Conservation (phyloP, 1,284 basidiomycete genomes). For the Irpex lacteus region DNA sequence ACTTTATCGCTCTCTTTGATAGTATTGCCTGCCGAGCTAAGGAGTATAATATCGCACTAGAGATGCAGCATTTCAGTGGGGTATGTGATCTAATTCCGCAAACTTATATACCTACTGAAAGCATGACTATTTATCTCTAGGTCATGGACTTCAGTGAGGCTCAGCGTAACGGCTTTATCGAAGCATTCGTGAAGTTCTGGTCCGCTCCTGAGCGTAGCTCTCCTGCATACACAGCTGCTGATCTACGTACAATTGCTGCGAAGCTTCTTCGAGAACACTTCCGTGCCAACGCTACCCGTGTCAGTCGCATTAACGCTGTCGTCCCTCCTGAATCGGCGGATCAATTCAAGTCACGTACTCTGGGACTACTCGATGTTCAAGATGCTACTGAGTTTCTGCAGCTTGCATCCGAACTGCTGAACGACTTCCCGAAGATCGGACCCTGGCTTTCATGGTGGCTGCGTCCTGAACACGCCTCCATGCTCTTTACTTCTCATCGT, state of each 20-base stretch:
- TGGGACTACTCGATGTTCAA: background rate
- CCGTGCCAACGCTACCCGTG: slow-evolving; percentile 20
- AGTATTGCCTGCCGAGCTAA: slow-evolving; percentile 21
- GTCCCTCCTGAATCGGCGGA: background rate
- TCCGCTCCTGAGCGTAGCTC: background rate
- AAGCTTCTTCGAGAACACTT: slow-evolving; percentile 28
- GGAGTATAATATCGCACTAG: background rate
- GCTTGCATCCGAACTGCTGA: background rate
- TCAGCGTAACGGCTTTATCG: slow-evolving; percentile 26
- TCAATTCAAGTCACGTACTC: background rate
- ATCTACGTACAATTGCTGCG: slow-evolving; percentile 20
- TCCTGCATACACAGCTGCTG: slow-evolving; percentile 11
- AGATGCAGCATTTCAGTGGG: background rate
- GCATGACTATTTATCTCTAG: slow-evolving; percentile 14
- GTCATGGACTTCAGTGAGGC: slow-evolving; percentile 32
- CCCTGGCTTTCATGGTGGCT: slow-evolving; percentile 32
- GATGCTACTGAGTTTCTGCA: background rate
- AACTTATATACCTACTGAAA: background rate
- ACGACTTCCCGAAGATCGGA: slow-evolving; percentile 1
- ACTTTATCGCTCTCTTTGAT: slow-evolving; percentile 25
- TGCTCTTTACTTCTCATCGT: slow-evolving; percentile 26
- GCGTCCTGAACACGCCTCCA: slow-evolving; percentile 21
- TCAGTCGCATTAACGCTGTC: slow-evolving; percentile 19
- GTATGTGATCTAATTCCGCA: background rate
- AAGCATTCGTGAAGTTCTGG: slow-evolving; percentile 26